Conservation (phyloP, 768 basidiomycete species). For the Baorangia bicolor region DNA sequence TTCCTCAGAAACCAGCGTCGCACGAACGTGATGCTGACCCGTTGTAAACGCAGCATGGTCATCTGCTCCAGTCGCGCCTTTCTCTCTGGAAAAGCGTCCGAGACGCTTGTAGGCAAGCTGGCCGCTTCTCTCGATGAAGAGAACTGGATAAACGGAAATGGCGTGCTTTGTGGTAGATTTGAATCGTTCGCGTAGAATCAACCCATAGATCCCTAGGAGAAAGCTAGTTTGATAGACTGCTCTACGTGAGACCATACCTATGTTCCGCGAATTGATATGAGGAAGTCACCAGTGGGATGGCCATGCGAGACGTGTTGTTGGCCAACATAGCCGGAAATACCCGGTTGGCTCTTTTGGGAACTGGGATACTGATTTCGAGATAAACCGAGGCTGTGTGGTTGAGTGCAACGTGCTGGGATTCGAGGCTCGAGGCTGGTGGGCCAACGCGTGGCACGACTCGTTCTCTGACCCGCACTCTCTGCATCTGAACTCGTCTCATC, state of each 20-base stretch:
- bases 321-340: background rate
- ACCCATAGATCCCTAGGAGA: background rate
- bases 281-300: no score
- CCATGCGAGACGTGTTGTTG: no score
- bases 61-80: conserved; percentile 53
- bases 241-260: background rate
- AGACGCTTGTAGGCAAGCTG: conserved; percentile 27
- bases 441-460: background rate
- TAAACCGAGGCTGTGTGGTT: background rate
- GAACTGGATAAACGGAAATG: conserved; percentile 19
- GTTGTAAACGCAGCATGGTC: conserved; percentile 73
- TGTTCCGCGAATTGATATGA: no score
- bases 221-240: background rate
- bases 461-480: conserved; percentile 6
- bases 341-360: background rate
- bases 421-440: no score
- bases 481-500: background rate
- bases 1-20: conserved; percentile 63
- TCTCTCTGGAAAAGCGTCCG: conserved; percentile 14
- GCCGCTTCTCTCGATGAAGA: conserved; percentile 8
- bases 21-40: conserved; percentile 84
- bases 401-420: background rate
- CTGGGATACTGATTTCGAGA: background rate
- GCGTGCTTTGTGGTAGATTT: conserved; percentile 1
- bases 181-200: background rate